Base-by-base conservation (phyloP, 352 stramenopile species). In the Halophytophthora batemanensis region DNA sequence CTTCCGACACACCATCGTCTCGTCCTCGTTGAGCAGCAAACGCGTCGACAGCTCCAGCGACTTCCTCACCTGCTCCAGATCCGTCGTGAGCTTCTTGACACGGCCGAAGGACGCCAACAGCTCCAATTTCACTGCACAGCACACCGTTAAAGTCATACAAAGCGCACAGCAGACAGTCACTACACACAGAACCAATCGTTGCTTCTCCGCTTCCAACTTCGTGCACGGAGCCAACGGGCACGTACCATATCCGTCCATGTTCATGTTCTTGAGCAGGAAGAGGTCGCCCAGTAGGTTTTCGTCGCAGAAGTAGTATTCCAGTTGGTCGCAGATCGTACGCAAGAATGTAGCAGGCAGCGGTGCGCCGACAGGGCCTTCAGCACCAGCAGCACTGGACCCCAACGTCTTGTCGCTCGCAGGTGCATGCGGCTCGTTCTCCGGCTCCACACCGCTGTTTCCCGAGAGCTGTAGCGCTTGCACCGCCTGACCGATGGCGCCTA, bases 211-310 rank as follows among this genome's bases (percentile, higher is more conserved):
- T 35, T 38, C 29, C 34, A 44, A 5, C 18, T 37, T 11, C 13
- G 7, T 11, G 6, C 37, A 25, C 11, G 36, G 37, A 28, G 37
- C 13, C n/a, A 45, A 34, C 14, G 45, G 15, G 13, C n/a, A 74
- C 73, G 42, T 64, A 84, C 73, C 74, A 42, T 94, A 94, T 49
- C 83, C 83, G 52, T 94, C 81, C 56, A 80, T 77, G 53, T 94
- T 94, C 83, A 94, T 94, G 56, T 94, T 94, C 60, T 94, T 94
- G 31, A 94, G 52, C 66, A 94, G 54, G 45, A 92, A 92, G 21
- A 94, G 53, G 57, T 94, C 81, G 31, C 81, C 81, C 4, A 92
- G 75, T 34, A 94, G 55, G 69, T 94, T 94, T 42, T 94, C 83
- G 49, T 94, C 83, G 53, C 83, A 94, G 50, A 94, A 94, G 59